Base-by-base conservation (phyloP, 2,329 filamentous ascomycete genomes). In the Nemania diffusa region DNA sequence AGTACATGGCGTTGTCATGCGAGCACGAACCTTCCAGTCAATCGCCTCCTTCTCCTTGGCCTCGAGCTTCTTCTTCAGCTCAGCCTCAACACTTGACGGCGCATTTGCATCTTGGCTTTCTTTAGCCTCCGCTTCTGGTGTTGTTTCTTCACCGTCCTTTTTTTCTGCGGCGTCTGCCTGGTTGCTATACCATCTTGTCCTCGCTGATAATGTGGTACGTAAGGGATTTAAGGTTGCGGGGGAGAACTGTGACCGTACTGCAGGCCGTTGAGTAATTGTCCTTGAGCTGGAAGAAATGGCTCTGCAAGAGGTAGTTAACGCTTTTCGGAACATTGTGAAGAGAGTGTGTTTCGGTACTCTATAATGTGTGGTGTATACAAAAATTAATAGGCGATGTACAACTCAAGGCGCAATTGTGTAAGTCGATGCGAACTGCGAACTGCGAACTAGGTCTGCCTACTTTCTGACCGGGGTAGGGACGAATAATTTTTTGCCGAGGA, bases 1-100 rank as follows among this genome's bases (percentile, higher is more conserved):
- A 24, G 17, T n/a, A n/a, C 32, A 53, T 52, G 29, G 46, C 26
- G 27, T 34, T 46, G 53, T 53, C 56, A 56, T 57, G 56, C 48
- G n/a, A 32, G 27, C 48, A 78, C 85, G 53, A 74, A 97, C 95
- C 90, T 97, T 98, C 81, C 97, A 87, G 56, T 97, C 94, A 69
- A 92, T 78, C 50, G 88, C 85, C 79, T 94, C 91, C 80, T 87
- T 89, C 74, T 91, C 88, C 80, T 91, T 92, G 67, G 87, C 84
- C 79, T 93, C 91, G 5, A 93, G 79, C 79, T 93, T 88, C 79
- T 89, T 89, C 79, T 88, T 86, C 52, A 87, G 64, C 37, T 84
- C 81, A 57, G 85, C 82, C 58, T 84, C 80, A 65, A 84, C 83
- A 75, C 83, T 82, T 46, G 79, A 72, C 68, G 77, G 75, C 55